These are phyloP conservation scores for Sporobolus alterniflorus DNA, from an alignment of 202 grass and related monocot species.

Conservation along the genomic window DNA sequence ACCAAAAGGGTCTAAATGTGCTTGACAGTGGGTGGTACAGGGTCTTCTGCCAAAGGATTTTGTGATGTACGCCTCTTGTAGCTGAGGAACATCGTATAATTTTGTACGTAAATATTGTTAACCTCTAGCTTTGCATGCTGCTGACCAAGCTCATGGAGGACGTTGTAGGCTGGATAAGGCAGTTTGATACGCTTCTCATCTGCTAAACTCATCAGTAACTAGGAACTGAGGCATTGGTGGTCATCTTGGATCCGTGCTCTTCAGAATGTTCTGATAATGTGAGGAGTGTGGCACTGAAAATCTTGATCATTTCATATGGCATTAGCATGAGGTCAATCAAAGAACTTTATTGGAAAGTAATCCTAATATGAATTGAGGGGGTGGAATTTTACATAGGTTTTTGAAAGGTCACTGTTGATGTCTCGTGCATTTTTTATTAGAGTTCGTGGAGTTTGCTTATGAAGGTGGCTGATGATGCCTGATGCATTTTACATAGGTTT, in stretches of 20 bases:
- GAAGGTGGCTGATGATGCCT: neutral
- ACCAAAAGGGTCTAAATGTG: neutral
- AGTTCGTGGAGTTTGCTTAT: neutral
- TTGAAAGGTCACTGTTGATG: too few species aligned
- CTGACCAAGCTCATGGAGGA: neutral
- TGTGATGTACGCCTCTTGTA: neutral
- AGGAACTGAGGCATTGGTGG: neutral
- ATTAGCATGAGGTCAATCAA: too few species aligned
- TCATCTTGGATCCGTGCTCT: neutral
- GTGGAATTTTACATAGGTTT: too few species aligned
- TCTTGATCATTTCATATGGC: neutral
- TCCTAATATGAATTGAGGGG: too few species aligned
- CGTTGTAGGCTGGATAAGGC: neutral
- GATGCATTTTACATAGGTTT: neutral
- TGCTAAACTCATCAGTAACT: neutral
- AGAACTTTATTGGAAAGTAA: neutral
- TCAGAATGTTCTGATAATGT: neutral
- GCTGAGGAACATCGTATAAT: neutral
- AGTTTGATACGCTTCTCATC: neutral
- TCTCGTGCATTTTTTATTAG: too few species aligned
- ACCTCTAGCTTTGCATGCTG: neutral
- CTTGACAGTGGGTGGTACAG: neutral
- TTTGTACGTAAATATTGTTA: constrained; percentile 7
- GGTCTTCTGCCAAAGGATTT: neutral
- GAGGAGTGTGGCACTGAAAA: neutral